Evolutionary conservation across 192 early-diverging fungal genomes (phyloP).

Genomic region (Backusella parvicylindrica): DNA sequence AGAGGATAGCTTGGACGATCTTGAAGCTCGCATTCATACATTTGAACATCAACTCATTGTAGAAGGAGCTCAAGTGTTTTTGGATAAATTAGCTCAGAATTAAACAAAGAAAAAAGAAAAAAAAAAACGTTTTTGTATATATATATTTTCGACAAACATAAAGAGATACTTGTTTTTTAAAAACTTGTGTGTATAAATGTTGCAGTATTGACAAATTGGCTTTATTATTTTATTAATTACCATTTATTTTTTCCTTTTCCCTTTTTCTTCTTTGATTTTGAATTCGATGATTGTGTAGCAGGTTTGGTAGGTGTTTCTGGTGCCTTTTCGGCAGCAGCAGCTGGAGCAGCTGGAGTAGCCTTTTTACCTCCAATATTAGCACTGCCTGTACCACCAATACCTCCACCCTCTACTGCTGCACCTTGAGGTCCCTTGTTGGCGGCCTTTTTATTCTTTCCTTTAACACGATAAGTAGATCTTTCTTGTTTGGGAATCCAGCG

Average conservation of each 20-base stretch:
- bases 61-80: constrained; percentile 57
- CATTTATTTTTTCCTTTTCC: constrained; percentile 41
- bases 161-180: not conserved
- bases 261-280: constrained; percentile 40
- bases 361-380: constrained; percentile 57
- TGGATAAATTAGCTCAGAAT: constrained; percentile 35
- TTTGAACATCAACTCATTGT: constrained; percentile 89
- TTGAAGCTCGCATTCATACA: constrained; percentile 88
- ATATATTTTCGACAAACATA: not conserved
- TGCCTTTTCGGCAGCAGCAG: constrained; percentile 11
- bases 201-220: not conserved
- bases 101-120: not conserved
- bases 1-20: constrained; percentile 71
- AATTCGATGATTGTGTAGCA: constrained; percentile 20
- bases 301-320: constrained; percentile 12
- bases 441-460: constrained; percentile 58
- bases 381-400: constrained; percentile 69
- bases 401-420: constrained; percentile 57
- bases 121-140: not conserved
- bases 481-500: constrained; percentile 72
- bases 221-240: constrained; percentile 10
- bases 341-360: not conserved
- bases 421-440: constrained; percentile 64
- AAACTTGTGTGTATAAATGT: not conserved
- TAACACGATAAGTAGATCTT: constrained; percentile 47